Conservation (phyloP, 768 basidiomycete species). For the Boletus pseudo-olivaceus region DNA sequence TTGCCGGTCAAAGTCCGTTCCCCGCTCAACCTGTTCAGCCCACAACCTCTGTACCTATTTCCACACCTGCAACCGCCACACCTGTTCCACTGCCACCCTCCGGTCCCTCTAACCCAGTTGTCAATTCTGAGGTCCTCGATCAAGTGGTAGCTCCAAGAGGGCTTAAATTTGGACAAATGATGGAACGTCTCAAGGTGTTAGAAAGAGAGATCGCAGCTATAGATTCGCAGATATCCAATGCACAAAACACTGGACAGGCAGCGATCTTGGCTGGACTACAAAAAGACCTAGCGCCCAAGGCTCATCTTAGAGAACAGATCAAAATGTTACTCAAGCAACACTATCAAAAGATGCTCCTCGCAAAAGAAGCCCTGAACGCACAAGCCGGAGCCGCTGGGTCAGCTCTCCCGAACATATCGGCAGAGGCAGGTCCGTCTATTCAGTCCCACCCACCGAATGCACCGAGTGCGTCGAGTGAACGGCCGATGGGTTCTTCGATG, state of each 20-base stretch:
- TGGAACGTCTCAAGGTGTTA: slow-evolving; percentile 19
- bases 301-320: slow-evolving; percentile 7
- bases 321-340: slow-evolving; percentile 11
- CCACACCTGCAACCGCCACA: slow-evolving; percentile 9
- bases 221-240: slow-evolving; percentile 15
- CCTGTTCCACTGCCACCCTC: slow-evolving; percentile 6
- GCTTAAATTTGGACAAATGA: slow-evolving; percentile 19
- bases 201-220: slow-evolving; percentile 15
- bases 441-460: slow-evolving; percentile 9
- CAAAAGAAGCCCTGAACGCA: slow-evolving; percentile 9
- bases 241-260: slow-evolving; percentile 18
- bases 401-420: neutral
- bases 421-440: slow-evolving; percentile 10
- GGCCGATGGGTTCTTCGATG: neutral
- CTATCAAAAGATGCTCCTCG: slow-evolving; percentile 10
- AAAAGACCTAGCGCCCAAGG: slow-evolving; percentile 6
- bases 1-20: slow-evolving; percentile 4
- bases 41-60: neutral
- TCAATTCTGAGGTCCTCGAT: slow-evolving; percentile 12
- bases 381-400: slow-evolving; percentile 5
- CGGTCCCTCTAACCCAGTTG: neutral
- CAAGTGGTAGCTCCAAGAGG: slow-evolving; percentile 10
- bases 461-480: slow-evolving; percentile 5
- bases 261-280: slow-evolving; percentile 12
- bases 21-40: slow-evolving; percentile 9